Evolutionary conservation across 179 eudicot genomes (phyloP), one percentile per base, ranked within the genome.

Genomic region (Corrigiola litoralis): DNA sequence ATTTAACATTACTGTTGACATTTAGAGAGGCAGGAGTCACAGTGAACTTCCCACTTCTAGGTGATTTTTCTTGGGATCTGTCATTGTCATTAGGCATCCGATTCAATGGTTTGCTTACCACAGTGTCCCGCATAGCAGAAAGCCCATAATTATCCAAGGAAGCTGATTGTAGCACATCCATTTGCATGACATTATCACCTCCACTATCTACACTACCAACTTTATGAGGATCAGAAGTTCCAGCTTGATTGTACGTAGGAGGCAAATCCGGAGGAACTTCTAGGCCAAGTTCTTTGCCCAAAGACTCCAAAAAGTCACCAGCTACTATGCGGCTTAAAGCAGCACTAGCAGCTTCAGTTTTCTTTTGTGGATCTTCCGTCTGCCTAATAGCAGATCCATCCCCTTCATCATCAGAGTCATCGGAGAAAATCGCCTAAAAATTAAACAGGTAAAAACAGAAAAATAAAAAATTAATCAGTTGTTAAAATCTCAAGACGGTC

Each of bases 271-370:
- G 88, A 53, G 98, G 98, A 49, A 92, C 96, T 72, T 80, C 90
- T 40, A 92, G 63, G 61, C 98, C 98, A 40, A 92, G 85, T 75
- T 92, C 98, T 83, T 90, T 85, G 36, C 98, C 98, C 58, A 92
- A 63, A 21, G 96, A 87, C 81, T 92, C 96, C 72, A 92, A 80
- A 72, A 92, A 92, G 80, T 89, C 98, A 20, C 95, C 96, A 2
- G 98, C 98, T 55, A 90, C 84, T 61, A 92, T 75, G 56, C 96
- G 96, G 67, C 85, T 92, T 58, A 87, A 78, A 48, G 89, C 80
- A 38, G 96, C 75, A 63, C 76, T 90, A 33, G 87, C 98, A 61
- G 85, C 98, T 79, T 87, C 95, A 28, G 63, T 72, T 69, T 87
- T 90, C 71, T 82, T 92, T 29, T 81, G 68, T 16, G 90, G 73